Evolutionary conservation across 768 basidiomycete species (phyloP).

Genomic region (Lyophyllum atratum): DNA sequence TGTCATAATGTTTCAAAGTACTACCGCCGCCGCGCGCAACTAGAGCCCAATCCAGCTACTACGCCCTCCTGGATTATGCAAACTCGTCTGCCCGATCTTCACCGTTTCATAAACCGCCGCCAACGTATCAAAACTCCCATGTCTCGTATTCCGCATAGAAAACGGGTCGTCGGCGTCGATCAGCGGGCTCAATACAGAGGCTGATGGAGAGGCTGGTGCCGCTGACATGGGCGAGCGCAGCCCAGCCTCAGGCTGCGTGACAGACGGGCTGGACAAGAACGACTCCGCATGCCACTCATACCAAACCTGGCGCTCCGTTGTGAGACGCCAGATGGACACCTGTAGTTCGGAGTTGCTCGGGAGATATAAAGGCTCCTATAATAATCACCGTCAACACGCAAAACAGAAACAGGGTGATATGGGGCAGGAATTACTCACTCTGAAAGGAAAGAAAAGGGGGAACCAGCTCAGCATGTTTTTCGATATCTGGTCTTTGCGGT

Average conservation of each 20-base stretch:
- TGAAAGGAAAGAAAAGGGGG: slow-evolving; percentile 94
- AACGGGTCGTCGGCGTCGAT: slow-evolving; percentile 62
- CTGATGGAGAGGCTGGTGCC: slow-evolving; percentile 19
- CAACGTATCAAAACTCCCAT: slow-evolving; percentile 4
- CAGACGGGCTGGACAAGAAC: slow-evolving; percentile 67
- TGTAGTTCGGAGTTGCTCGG: slow-evolving; percentile 91
- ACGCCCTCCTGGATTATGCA: slow-evolving; percentile 90
- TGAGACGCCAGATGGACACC: slow-evolving; percentile 93
- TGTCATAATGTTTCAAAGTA: not conserved
- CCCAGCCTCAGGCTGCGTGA: slow-evolving; percentile 27
- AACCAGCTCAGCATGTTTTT: slow-evolving; percentile 99
- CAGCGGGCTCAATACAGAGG: slow-evolving; percentile 59
- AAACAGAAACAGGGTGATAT: not conserved
- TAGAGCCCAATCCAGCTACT: slow-evolving; percentile 92
- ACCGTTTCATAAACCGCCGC: slow-evolving; percentile 48
- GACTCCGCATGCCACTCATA: slow-evolving; percentile 99
- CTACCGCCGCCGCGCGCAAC: not conserved
- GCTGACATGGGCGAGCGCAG: slow-evolving; percentile 14
- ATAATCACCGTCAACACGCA: not conserved
- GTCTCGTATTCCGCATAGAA: slow-evolving; percentile 19
- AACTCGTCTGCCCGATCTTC: slow-evolving; percentile 91
- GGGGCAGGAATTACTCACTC: slow-evolving; percentile 37
- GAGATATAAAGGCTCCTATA: slow-evolving; percentile 88
- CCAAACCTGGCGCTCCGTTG: slow-evolving; percentile 90
- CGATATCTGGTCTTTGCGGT: slow-evolving; percentile 80